These are phyloP conservation scores for Nakaseomyces sp. DNA, from an alignment of 1,139 yeast species.

Conservation along the genomic window DNA sequence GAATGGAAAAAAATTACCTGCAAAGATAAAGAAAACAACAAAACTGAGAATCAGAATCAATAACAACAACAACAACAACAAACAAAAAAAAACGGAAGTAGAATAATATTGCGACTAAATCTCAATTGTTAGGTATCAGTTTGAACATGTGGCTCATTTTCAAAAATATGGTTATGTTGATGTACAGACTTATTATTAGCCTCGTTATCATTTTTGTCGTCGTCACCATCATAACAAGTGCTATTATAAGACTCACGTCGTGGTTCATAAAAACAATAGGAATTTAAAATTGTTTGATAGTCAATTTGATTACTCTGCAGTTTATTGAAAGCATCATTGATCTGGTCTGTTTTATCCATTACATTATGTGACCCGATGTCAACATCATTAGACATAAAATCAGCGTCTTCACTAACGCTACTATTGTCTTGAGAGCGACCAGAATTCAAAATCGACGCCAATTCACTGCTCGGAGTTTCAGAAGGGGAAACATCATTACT, in stretches of 20 bases:
- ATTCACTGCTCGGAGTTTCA: constrained; percentile 2
- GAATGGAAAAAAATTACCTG: too few species aligned
- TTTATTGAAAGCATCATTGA: neutral
- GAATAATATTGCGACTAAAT: neutral
- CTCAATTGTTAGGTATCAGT: neutral
- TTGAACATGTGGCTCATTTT: neutral
- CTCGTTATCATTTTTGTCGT: neutral
- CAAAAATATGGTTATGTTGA: neutral
- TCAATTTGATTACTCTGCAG: neutral
- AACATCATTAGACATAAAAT: neutral
- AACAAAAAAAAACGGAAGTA: neutral
- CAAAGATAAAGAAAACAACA: too few species aligned
- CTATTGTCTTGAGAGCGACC: neutral
- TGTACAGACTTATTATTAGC: neutral
- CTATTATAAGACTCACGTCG: constrained; percentile 6
- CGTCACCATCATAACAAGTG: constrained; percentile 6
- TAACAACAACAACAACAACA: neutral
- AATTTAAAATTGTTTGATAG: constrained; percentile 4
- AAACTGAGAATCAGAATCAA: too few species aligned
- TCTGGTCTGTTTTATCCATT: neutral
- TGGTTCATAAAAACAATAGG: constrained; percentile 5
- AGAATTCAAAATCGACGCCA: constrained; percentile 2
- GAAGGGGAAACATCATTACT: constrained; percentile 1
- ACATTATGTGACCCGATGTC: neutral
- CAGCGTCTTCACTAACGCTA: constrained; percentile 3